These are phyloP conservation scores for Phalaenopsis equestris DNA, from an alignment of 106 monocot genomes.

Conservation along the genomic window DNA sequence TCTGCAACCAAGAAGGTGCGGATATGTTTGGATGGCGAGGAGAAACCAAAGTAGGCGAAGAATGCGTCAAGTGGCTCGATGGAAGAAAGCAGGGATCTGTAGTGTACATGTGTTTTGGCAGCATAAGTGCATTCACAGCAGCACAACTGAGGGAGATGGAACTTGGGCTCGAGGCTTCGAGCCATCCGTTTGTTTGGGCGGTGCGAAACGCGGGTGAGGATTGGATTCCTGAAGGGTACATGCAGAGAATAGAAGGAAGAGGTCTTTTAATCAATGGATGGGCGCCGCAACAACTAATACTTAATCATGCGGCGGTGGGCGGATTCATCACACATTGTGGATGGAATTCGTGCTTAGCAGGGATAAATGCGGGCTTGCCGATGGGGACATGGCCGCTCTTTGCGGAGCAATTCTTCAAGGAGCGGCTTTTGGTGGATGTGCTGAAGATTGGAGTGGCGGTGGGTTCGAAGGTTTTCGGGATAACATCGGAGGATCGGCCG, in stretches of 20 bases:
- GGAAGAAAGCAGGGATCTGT: slow-evolving; percentile 8
- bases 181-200: slow-evolving; percentile 17
- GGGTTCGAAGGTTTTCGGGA: background rate
- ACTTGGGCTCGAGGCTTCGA: slow-evolving; percentile 11
- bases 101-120: slow-evolving; percentile 17
- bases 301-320: background rate
- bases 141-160: slow-evolving; percentile 11
- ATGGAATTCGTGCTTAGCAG: slow-evolving; percentile 13
- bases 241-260: slow-evolving; percentile 1
- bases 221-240: background rate
- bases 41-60: too few relatives aligned
- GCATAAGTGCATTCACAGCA: background rate
- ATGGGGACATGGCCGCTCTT: slow-evolving; percentile 6
- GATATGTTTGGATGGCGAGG: background rate
- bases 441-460: slow-evolving; percentile 15
- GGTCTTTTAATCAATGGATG: slow-evolving; percentile 10
- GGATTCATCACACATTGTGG: slow-evolving; percentile 14
- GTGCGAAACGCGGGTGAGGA: background rate
- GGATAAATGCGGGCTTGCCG: slow-evolving; percentile 4
- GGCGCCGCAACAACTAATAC: slow-evolving; percentile 8
- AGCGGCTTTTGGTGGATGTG: slow-evolving; percentile 12
- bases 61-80: background rate
- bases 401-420: slow-evolving; percentile 7
- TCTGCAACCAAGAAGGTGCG: background rate
- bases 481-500: background rate